Base-by-base conservation (phyloP, 1,284 basidiomycete genomes). In the Puccinia sorghi region DNA sequence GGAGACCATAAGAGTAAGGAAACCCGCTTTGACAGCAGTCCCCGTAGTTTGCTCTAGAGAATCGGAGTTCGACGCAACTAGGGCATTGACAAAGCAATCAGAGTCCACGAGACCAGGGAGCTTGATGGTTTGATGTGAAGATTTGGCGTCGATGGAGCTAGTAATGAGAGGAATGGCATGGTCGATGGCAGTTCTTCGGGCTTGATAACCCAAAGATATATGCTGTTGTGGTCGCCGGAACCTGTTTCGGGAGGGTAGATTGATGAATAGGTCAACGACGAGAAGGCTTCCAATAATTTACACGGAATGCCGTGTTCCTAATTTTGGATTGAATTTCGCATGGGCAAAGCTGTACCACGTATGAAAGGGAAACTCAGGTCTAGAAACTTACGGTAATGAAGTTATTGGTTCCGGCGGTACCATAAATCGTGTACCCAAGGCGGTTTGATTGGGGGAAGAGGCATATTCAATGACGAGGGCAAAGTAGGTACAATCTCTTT, bases 191-290 rank as follows among this genome's bases (percentile, higher is more conserved):
- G 98, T 95, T 81, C 96, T 92, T 84, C 97, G 92, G 43, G 94
- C 96, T 81, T 90, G 90, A 86, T 99, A 99, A 13, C 96, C 97
- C 86, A 97, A 96, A 84, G 94, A 97, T 77, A 94, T 90, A 85
- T 98, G 99, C 85, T 92, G 96, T 17, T 94, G 95, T 11, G 96
- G 96, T 64, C 97, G 92, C 81, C 97, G 92, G 86, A 94, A 99
- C 84, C 95, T 90, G 86, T 99, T 99, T 87, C 94, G 97, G 63
- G 94, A 98, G 1, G 97, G 97, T 82, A 99, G 87, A 85, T 98
- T 98, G 90, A 99, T 97, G 86, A 98, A 99, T 89, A 99, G 92
- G 86, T 97, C 94, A 84, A 97, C 97, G 92, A 91, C 3, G 88
- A 89, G 50, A 96, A 88, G 11, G 92, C 91, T 85, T 97, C 94